Evolutionary conservation across 78 protist species (phyloP).

Genomic region (Dictyostelium purpureum): DNA sequence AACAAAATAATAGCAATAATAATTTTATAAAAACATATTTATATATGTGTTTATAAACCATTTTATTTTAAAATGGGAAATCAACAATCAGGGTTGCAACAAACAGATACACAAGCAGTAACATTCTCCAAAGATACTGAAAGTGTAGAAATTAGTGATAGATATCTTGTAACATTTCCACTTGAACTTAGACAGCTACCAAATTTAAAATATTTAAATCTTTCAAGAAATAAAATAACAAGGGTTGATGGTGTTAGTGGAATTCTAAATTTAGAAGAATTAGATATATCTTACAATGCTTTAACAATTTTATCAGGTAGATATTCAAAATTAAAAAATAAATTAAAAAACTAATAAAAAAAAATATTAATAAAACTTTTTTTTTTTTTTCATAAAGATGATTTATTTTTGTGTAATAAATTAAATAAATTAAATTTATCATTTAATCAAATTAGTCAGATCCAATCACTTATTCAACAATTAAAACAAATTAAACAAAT

Average conservation of each 20-base stretch:
- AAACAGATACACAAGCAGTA: neutral
- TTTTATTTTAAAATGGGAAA: constrained; percentile 18
- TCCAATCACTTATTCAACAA: neutral
- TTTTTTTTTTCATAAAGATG: constrained; percentile 1
- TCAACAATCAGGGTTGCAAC: neutral
- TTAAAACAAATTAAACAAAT: neutral
- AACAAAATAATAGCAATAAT: too few species aligned
- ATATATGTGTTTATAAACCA: too few species aligned
- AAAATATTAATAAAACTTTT: neutral
- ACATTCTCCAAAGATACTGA: constrained; percentile 24
- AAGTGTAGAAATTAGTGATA: constrained; percentile 36
- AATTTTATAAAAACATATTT: too few species aligned
- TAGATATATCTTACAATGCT: constrained; percentile 64
- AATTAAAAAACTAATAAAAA: neutral
- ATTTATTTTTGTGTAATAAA: constrained; percentile 3
- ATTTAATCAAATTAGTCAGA: constrained; percentile 53
- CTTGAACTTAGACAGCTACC: constrained; percentile 8
- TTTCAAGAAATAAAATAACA: constrained; percentile 42
- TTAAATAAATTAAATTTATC: constrained; percentile 60
- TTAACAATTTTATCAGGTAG: constrained; percentile 21
- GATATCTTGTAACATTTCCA: constrained; percentile 50
- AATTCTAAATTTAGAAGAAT: constrained; percentile 38
- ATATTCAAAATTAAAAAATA: neutral
- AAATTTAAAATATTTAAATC: neutral
- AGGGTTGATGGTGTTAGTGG: constrained; percentile 36